Evolutionary conservation across 257 asterid species (phyloP), one percentile per base, ranked within the genome.

Genomic region (Salvia splendens): DNA sequence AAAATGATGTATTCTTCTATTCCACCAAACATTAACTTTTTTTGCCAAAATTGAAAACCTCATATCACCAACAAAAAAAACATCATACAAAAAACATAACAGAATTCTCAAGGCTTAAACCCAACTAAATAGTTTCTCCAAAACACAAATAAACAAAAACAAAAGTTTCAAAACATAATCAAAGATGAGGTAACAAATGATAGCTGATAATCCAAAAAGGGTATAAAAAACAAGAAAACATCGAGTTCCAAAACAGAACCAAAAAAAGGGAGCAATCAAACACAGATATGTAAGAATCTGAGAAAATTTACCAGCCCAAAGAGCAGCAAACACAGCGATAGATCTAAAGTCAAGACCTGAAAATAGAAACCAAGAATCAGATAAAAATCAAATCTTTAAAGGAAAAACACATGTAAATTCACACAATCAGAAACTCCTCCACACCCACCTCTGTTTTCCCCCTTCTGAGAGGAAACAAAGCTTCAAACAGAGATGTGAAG

Each of bases 291-390:
- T 12, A 58, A 35, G 71, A 76, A 72, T 57, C 67, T 5, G 69
- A 67, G 70, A 67, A 72, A 0, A 67, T 72, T 82, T 79, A 83
- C 95, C 87, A 67, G 81, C 79, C 64, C 75, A 79, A 80, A 69
- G 75, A 72, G 84, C 87, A 71, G 80, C 86, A 76, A 79, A 80
- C 70, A 41, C 78, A 64, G 61, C 78, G 67, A 72, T 68, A 83
- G 95, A 92, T 92, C 95, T 79, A 81, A 30, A 69, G 73, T 73
- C 82, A 81, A 78, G 67, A 84, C 95, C 96, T 89, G 87, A 52
- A 72, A 79, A 81, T 17, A 64, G 69, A 62, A 75, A 64, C 30
- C 30, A 24, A 24, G 30, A 70, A 79, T 78, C 30, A 63, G 65
- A 65, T 71, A 78, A 68, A 69, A 59, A 77, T 73, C 38, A 77